Evolutionary conservation across 169 alveolate genomes (phyloP).

Genomic region (Blepharisma undulans): DNA sequence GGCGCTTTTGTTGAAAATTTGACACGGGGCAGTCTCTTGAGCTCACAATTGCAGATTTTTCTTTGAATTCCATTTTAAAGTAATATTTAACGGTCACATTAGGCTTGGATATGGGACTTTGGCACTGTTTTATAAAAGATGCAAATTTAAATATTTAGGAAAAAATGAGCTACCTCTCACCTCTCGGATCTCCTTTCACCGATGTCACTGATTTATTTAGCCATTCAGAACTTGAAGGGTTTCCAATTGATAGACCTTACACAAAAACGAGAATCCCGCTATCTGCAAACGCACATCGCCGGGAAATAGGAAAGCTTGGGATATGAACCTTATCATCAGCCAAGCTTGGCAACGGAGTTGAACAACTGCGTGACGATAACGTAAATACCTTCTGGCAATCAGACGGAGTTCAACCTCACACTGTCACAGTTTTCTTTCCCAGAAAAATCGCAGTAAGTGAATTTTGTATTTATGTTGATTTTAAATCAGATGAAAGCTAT

Average conservation of each 20-base stretch:
- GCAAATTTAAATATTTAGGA: neutral
- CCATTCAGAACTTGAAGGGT: slow-evolving; percentile 31
- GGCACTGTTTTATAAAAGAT: neutral
- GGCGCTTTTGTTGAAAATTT: neutral
- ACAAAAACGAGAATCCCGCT: slow-evolving; percentile 25
- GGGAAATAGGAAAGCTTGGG: slow-evolving; percentile 28
- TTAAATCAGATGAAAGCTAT: slow-evolving; percentile 89
- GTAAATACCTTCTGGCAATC: slow-evolving; percentile 89
- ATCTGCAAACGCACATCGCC: neutral
- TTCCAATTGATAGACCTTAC: slow-evolving; percentile 25
- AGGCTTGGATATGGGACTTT: neutral
- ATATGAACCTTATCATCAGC: slow-evolving; percentile 87
- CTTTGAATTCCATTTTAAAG: neutral
- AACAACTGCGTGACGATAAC: slow-evolving; percentile 84
- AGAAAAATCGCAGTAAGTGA: slow-evolving; percentile 83
- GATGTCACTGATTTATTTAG: slow-evolving; percentile 12
- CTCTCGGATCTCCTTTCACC: neutral
- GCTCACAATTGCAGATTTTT: neutral
- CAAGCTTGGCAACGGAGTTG: slow-evolving; percentile 90
- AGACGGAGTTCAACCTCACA: slow-evolving; percentile 88
- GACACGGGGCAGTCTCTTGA: neutral
- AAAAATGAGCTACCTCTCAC: slow-evolving; percentile 3
- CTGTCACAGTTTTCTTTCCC: slow-evolving; percentile 77
- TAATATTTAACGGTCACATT: neutral
- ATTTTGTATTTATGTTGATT: slow-evolving; percentile 82